Base-by-base conservation (phyloP, 1,139 yeast genomes). In the Nakaseomyces uthaithaninus region DNA sequence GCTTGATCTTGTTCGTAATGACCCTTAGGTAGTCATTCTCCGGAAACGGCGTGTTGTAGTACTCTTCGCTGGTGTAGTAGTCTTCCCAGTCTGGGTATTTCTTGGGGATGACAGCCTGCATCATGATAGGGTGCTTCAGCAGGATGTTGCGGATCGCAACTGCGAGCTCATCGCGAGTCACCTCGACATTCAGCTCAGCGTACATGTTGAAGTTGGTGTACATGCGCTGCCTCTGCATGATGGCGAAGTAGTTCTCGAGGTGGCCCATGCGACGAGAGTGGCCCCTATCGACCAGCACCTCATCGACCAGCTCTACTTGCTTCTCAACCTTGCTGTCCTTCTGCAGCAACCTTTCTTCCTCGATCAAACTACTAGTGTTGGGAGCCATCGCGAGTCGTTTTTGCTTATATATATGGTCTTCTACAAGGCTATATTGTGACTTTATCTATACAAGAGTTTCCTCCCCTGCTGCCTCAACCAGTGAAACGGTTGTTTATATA, bases 261-360 rank as follows among this genome's bases (percentile, higher is more conserved):
- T 52, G 53, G 11, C 55, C 56, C 49, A 54, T 44, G 15, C 55
- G 52, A 40, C 60, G 47, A 3, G 57, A 55, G 47, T 55, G 60
- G 26, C 59, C 59, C 20, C 51, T 42, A 3, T 47, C 44, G 2
- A 48, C 38, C 27, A 50, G 27, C 1, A 25, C n/a, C 25, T 31
- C 35, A 6, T 31, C 35, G 7, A 31, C 16, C 4, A 28, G 33
- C 11, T 28, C 37, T 37, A 19, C 34, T 25, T n/a, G 8, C 26
- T 12, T 25, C 30, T 17, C 36, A 31, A 30, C 31, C 12, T 36
- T 22, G 12, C n/a, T n/a, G n/a, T 25, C 15, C 8, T 33, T 34
- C 15, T 25, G 15, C 14, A 33, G 10, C 2, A 34, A 35, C 14
- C 31, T 19, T 22, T 30, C 25, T 19, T 25, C 20, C 16, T 26